Base-by-base conservation (phyloP, 352 stramenopile genomes). In the Phytophthora europaea region DNA sequence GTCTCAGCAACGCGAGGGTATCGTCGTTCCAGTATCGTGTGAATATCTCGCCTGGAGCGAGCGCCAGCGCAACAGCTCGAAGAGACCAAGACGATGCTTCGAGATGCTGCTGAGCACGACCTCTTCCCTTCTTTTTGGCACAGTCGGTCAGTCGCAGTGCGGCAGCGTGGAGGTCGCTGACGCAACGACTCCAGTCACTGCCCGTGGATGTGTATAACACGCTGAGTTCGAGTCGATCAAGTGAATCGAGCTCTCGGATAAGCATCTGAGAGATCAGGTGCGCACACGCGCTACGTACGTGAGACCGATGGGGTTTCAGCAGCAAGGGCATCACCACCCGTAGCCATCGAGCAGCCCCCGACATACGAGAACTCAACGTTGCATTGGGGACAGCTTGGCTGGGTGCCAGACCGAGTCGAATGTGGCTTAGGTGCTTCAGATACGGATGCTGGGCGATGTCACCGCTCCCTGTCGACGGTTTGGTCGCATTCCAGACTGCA, bases 21-120 rank as follows among this genome's bases (percentile, higher is more conserved):
- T 95, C 88, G 50, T 94, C 87, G 50, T 84, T 87, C 86, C 88
- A 95, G 38, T 93, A 94, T 0, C 84, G 82, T 18, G 60, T 72
- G 16, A 94, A 95, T 36, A 94, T 87, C 56, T 93, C 87, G 5
- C 73, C 78, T 4, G 85, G 83, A 23, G 83, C 65, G 2, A 93
- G 59, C 5, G 78, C 79, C 45, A 94, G 60, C 15, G 89, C 73
- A 0, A 72, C 79, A 9, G 83, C 56, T 26, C 88, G 84, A 36
- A 95, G 48, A 16, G 84, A 72, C 87, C 87, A 94, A 0, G 73
- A 77, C 0, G 73, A 72, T 4, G 78, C 38, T 4, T 80, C 58
- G 10, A 82, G 85, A 18, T 89, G 75, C 13, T 84, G 79, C 54
- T 91, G 89, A 8, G 67, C 61, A 8, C 63, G 81, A n/a, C 79